A percentile compares a stretch with the other conserved stretches of the same genome.
These are phyloP conservation scores for Brasilioporus rufonigricans DNA, from an alignment of 768 basidiomycete species.

Conservation along the genomic window DNA sequence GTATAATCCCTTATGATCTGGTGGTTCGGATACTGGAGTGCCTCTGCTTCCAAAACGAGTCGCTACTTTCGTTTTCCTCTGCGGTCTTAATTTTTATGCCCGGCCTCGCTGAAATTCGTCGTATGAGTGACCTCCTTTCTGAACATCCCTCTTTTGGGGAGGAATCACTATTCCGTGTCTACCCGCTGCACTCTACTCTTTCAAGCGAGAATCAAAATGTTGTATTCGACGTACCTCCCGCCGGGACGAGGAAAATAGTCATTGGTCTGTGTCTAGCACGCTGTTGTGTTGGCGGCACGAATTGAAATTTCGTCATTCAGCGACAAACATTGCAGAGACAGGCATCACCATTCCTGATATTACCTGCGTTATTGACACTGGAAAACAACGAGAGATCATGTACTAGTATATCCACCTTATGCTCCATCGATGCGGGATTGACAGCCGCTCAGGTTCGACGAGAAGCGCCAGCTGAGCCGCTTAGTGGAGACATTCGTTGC, in stretches of 20 bases:
- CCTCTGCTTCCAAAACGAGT: constrained; percentile 68
- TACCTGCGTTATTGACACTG: constrained; percentile 93
- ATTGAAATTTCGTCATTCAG: constrained; percentile 35
- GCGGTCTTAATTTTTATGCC: constrained; percentile 94
- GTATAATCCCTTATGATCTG: constrained; percentile 88
- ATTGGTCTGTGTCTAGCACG: constrained; percentile 56
- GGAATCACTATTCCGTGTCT: constrained; percentile 63
- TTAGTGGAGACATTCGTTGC: constrained; percentile 91
- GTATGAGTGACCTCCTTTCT: constrained; percentile 74
- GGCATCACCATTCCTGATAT: constrained; percentile 99
- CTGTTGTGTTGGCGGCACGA: not conserved
- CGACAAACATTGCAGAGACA: constrained; percentile 93
- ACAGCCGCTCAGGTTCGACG: constrained; percentile 68
- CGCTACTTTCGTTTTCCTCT: constrained; percentile 57
- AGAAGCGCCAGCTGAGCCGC: constrained; percentile 93
- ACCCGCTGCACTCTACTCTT: constrained; percentile 89
- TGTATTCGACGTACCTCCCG: constrained; percentile 86
- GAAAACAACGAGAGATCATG: constrained; percentile 95
- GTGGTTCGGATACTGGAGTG: constrained; percentile 80
- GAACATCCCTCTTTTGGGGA: constrained; percentile 75
- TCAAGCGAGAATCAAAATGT: constrained; percentile 88
- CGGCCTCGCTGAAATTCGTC: constrained; percentile 90
- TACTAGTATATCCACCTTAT: constrained; percentile 24
- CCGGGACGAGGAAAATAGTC: constrained; percentile 87
- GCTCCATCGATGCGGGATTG: constrained; percentile 2